Conservation (phyloP, 1,284 basidiomycete genomes). For the Leccinum fallax region DNA sequence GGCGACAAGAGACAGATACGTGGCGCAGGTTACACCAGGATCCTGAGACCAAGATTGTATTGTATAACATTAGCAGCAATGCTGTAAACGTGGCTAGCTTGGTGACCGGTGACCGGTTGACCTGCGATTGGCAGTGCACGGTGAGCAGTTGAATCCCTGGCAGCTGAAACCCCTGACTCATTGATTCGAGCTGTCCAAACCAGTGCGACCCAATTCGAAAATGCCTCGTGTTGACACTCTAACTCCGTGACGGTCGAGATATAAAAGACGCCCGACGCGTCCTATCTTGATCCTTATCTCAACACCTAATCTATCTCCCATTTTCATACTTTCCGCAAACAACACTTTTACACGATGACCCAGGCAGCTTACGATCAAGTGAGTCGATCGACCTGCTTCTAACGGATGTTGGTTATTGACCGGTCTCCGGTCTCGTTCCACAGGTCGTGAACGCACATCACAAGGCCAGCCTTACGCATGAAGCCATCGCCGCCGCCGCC, state of each 20-base stretch:
- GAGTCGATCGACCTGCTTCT: not conserved
- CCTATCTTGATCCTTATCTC: not conserved
- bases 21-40: not conserved
- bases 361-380: not conserved
- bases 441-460: not conserved
- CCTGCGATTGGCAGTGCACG: not conserved
- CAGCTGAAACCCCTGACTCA: not conserved
- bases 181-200: slow-evolving; percentile 4
- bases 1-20: not conserved
- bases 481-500: slow-evolving; percentile 33
- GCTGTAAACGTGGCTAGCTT: not conserved
- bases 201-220: slow-evolving; percentile 10
- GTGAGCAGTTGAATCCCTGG: not conserved
- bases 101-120: not conserved
- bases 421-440: not conserved
- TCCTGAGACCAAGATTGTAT: not conserved
- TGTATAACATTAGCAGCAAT: not conserved
- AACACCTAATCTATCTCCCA: not conserved
- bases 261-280: not conserved
- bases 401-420: not conserved
- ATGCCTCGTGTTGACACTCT: not conserved
- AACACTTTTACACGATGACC: not conserved
- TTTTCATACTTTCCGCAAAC: not conserved
- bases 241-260: not conserved
- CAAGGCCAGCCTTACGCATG: slow-evolving; percentile 32